Evolutionary conservation across 441 rosid genomes (phyloP), one percentile per base, ranked within the genome.

Genomic region (Omphalea diandra): DNA sequence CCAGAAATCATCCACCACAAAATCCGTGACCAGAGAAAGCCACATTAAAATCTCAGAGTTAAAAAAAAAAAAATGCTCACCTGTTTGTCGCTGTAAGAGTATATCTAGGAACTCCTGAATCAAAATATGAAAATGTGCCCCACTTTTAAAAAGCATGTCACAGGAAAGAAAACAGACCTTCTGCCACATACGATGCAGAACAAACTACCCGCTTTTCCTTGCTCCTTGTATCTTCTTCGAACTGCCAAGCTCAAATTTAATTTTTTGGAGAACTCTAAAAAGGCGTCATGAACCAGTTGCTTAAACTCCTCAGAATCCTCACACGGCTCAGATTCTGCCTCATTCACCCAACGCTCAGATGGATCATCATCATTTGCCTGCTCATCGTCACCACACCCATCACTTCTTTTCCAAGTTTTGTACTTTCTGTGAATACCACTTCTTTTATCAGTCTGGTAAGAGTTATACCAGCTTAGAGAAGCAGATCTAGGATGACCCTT

Each of bases 181-280:
- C 82, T 83, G 76, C 90, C 86, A 67, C 94, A 88, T 4, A 85
- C 84, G 59, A 84, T 75, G 88, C 94, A 88, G 81, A 83, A 85
- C 79, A 88, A 82, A 68, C 84, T 81, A 77, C 89, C 89, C 53
- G 86, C 87, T 71, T 81, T 74, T 73, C 89, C 88, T 77, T 82
- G 88, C 76, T 81, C 89, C 77, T 63, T 75, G 85, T 86, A 88
- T 79, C 88, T 88, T 77, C 84, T 83, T 56, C 73, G 84, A 69
- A 73, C 79, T 57, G 80, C 76, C 50, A 78, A 69, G 75, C 66
- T 74, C 75, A 78, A 75, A 65, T 86, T 88, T 78, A 88, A 79
- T 60, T 52, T 80, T 63, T 81, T 86, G 26, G 84, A 81, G 70
- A 69, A 86, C 71, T 61, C 72, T 63, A 86, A 73, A 61, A 83